Evolutionary conservation across 805 yeast species (phyloP).

Genomic region (Cyberlindnera xylosilytica): DNA sequence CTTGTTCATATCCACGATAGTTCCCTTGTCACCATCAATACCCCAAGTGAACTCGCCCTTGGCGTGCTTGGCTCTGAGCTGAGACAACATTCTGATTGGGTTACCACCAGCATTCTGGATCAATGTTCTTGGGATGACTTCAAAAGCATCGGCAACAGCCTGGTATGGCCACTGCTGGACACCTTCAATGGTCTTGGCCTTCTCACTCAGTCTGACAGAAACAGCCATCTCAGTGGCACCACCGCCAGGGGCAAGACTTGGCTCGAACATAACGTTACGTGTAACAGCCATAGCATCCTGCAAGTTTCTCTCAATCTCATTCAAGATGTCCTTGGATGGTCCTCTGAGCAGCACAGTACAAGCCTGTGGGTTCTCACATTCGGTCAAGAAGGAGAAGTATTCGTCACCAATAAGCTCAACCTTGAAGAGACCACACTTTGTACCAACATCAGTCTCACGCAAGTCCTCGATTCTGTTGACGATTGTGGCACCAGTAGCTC

Average conservation of each 20-base stretch:
- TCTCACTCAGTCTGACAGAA: constrained; percentile 80
- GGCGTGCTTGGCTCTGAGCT: constrained; percentile 94
- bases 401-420: constrained; percentile 97
- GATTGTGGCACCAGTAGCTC: constrained; percentile 97
- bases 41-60: constrained; percentile 84
- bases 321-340: constrained; percentile 92
- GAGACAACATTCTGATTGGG: constrained; percentile 85
- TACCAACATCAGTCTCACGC: constrained; percentile 87
- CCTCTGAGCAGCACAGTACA: constrained; percentile 93
- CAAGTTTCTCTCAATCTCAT: constrained; percentile 93
- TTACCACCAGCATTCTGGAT: constrained; percentile 98
- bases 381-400: constrained; percentile 80
- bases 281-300: constrained; percentile 99
- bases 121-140: constrained; percentile 95
- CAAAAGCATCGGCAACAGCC: constrained; percentile 98
- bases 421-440: constrained; percentile 84
- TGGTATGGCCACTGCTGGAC: constrained; percentile 98
- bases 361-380: constrained; percentile 85
- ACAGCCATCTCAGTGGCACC: constrained; percentile 99
- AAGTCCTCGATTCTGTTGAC: constrained; percentile 94
- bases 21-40: constrained; percentile 92
- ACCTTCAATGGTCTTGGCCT: constrained; percentile 90
- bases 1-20: constrained; percentile 89
- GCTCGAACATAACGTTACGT: constrained; percentile 91
- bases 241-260: constrained; percentile 96